Conservation (phyloP, 2,329 filamentous ascomycete species). For the Stemphylium vesicarium region DNA sequence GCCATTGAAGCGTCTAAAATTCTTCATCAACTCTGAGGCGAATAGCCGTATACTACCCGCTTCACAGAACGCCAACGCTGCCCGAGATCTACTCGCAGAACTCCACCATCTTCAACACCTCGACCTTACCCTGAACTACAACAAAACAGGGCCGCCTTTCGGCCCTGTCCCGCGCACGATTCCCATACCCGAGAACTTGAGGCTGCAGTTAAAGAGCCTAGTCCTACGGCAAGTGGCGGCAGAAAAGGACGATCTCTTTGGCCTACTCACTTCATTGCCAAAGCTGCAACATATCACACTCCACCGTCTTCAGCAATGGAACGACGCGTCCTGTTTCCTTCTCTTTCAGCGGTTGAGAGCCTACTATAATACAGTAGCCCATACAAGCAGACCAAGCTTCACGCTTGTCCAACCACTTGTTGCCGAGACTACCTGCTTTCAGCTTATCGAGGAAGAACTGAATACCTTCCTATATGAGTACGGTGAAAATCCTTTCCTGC, state of each 20-base stretch:
- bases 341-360: slow-evolving; percentile 1
- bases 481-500: slow-evolving; percentile 12
- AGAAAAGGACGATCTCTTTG: background rate
- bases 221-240: background rate
- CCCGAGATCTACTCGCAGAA: slow-evolving; percentile 1
- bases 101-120: slow-evolving; percentile 18
- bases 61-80: background rate
- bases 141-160: background rate
- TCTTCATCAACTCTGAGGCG: slow-evolving; percentile 8
- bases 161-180: background rate
- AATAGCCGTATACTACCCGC: background rate
- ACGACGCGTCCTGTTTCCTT: background rate
- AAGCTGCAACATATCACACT: slow-evolving; percentile 2
- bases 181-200: slow-evolving; percentile 5
- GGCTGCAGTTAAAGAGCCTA: background rate
- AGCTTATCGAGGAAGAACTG: slow-evolving; percentile 15
- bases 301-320: background rate
- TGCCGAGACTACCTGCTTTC: background rate
- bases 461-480: slow-evolving; percentile 12
- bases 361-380: background rate
- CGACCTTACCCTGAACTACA: slow-evolving; percentile 13
- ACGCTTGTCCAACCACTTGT: background rate
- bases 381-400: background rate
- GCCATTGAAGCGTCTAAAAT: slow-evolving; percentile 14
- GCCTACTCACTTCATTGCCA: background rate